Base-by-base conservation (phyloP, 164 flowering plant species). In the Vitis labrusca region DNA sequence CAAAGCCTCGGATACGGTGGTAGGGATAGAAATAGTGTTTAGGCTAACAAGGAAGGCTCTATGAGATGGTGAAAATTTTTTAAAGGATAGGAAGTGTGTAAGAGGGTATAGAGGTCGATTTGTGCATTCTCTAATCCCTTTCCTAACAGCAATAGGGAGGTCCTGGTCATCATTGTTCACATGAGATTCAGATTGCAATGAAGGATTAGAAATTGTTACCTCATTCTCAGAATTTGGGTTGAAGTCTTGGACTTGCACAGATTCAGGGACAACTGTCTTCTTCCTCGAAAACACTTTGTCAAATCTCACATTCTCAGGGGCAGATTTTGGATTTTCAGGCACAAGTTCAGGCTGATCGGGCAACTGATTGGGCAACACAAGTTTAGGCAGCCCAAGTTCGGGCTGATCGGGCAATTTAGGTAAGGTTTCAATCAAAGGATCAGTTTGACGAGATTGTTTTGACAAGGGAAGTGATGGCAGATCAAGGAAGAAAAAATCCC, bases 221-320 rank as follows among this genome's bases (percentile, higher is more conserved):
- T 60, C 57, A 61, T 60, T 63, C 59, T 8, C 50, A 62, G 61
- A 63, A 71, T 49, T 15, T 51, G 47, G 58, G 58, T 69, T 60
- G 58, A 49, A 60, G 6, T 69, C 71, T 23, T 29, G 49, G 49
- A 61, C 55, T 64, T 64, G 74, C 48, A 17, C 49, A 54, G 52
- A 44, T 47, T 63, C 53, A 58, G 56, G 74, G 27, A 29, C 56
- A 13, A 11, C 32, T n/a, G 12, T 27, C 50, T 17, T 73, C 50
- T 15, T 62, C 59, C 67, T 73, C 48, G 71, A 62, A 55, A 23
- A 68, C 63, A 73, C 76, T 8, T 62, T 62, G 49, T n/a, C 61
- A 64, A 57, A 64, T 51, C 17, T 66, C 61, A 52, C 37, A 66
- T 53, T 11, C 13, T 53, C 61, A 54, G 16, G 48, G 32, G 61